Base-by-base conservation (phyloP, 345 rosid genomes). In the Acer yangbiense region DNA sequence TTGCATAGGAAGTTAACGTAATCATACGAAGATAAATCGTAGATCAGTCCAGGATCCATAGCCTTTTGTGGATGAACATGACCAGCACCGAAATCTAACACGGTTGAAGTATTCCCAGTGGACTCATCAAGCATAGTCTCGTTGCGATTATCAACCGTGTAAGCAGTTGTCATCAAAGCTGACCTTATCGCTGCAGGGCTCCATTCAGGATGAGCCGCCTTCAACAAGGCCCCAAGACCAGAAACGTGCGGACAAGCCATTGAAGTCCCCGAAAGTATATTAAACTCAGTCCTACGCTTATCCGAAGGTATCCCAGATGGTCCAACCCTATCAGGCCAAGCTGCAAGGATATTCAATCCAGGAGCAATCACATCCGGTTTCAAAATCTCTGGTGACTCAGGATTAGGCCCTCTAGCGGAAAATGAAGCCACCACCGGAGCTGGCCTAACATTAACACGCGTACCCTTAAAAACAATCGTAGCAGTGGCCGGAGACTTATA, bases 201-300 rank as follows among this genome's bases (percentile, higher is more conserved):
- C 98, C 99, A 96, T 29, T 90, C 87, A 0, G 95, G 97, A 78
- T 94, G 98, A 7, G 98, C 94, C 0, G 98, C 95, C 83, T 91
- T 96, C 7, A 96, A 90, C 89, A 96, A 16, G 16, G 97, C 99
- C 0, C 97, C 97, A 0, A 95, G 88, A 17, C 99, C 99, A 1
- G 97, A 94, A 16, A 92, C 95, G 39, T 94, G 99, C 9, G 98
- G 98, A 46, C 98, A 96, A 2, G 98, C 98, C 99, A 96, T 96
- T 9, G 99, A 96, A 39, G 98, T 96, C 1, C 98, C 99, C 0
- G 97, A 96, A 3, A 96, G 85, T 52, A 94, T 96, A 79, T 94
- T 96, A 77, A 94, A 96, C 35, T 89, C 91, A 1, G 95, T 91
- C 69, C 67, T 88, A 55, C 98, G 84, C 69, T 78, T 81, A 78